phyloP scores from a whole-genome alignment of 176 grass and related monocot species.

The Oryza officinalis region DNA sequence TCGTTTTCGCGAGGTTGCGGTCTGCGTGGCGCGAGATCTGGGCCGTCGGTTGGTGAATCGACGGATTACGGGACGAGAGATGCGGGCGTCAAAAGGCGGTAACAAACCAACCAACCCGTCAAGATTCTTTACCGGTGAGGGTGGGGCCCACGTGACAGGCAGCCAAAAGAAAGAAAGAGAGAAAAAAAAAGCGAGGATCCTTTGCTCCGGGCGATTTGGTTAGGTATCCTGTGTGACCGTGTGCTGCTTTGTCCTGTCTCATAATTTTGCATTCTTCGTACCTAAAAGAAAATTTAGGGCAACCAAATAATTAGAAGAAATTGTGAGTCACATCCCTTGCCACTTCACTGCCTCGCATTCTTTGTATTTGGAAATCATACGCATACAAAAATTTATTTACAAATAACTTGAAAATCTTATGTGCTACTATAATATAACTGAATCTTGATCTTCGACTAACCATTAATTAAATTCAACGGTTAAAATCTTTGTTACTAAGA shows the following conservation, averaged over 20 bases:
- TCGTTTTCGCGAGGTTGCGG: constrained; percentile 6
- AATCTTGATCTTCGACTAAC: too few species aligned
- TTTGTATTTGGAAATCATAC: too few species aligned
- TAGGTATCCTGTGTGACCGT: neutral
- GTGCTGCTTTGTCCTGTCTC: neutral
- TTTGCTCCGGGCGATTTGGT: constrained; percentile 27
- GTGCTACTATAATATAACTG: too few species aligned
- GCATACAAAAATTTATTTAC: too few species aligned
- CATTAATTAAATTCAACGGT: too few species aligned
- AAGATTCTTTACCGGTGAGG: constrained; percentile 25
- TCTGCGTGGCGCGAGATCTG: neutral
- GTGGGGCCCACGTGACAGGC: constrained; percentile 33
- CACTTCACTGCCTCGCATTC: too few species aligned
- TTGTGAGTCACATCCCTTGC: too few species aligned
- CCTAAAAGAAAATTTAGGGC: too few species aligned
- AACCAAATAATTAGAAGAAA: too few species aligned
- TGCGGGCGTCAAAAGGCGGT: neutral
- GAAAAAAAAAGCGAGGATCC: neutral
- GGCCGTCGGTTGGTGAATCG: neutral
- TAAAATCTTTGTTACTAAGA: too few species aligned
- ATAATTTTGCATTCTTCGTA: too few species aligned
- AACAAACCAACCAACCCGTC: constrained; percentile 11
- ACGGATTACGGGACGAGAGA: neutral
- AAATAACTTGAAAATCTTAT: too few species aligned
- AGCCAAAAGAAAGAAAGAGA: neutral